phyloP scores from a whole-genome alignment of 495 filamentous ascomycete genomes.

The Penicillium coprophilum region DNA sequence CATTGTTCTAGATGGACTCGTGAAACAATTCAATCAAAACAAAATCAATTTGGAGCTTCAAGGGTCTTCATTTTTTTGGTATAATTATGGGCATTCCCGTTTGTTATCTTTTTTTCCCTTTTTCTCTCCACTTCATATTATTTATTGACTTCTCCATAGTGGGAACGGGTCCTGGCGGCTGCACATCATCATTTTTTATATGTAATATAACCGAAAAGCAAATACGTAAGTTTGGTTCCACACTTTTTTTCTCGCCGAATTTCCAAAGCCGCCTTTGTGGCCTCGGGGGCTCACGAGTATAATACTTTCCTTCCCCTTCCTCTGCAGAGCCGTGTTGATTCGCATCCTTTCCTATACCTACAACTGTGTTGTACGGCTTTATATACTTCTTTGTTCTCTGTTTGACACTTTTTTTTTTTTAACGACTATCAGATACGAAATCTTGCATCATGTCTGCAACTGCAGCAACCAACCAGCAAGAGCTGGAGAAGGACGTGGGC shows the following conservation, averaged over 20 bases:
- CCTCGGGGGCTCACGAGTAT: conserved; percentile 12
- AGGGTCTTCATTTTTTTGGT: no score
- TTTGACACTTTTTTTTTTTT: conserved; percentile 10
- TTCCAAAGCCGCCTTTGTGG: neutral
- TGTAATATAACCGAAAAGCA: conserved; percentile 11
- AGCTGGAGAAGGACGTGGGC: conserved; percentile 41
- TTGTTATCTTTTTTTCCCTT: neutral
- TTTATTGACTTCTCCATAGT: conserved; percentile 15
- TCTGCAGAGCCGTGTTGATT: conserved; percentile 27
- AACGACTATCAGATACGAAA: conserved; percentile 3
- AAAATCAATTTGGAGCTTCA: no score
- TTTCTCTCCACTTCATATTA: conserved; percentile 7
- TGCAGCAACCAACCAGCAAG: conserved; percentile 26
- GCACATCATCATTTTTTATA: conserved; percentile 30
- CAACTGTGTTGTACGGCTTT: conserved; percentile 32
- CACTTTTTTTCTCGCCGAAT: conserved; percentile 6
- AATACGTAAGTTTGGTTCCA: conserved; percentile 19
- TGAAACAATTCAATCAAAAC: neutral
- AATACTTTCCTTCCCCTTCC: conserved; percentile 20
- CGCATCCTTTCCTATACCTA: conserved; percentile 13
- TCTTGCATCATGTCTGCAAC: conserved; percentile 30
- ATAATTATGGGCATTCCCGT: neutral
- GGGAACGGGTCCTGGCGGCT: conserved; percentile 20
- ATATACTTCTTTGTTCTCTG: conserved; percentile 29
- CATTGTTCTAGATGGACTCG: neutral